Conservation (phyloP, 1,284 basidiomycete species). For the Phlebopus sp. region DNA sequence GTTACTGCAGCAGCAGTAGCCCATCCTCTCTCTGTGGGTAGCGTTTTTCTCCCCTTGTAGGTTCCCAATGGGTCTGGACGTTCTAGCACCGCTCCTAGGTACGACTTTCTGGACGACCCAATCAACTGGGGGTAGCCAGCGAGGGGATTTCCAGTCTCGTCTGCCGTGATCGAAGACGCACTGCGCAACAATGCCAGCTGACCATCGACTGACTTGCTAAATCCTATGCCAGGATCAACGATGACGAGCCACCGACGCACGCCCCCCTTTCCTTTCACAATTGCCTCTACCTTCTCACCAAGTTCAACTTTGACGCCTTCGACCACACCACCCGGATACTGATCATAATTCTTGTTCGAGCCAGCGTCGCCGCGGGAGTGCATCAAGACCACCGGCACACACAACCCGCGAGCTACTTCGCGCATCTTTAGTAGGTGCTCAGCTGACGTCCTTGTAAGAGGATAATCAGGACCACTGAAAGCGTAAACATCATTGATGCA, state of each 20-base stretch:
- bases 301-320: slow-evolving; percentile 77
- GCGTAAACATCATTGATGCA: slow-evolving; percentile 95
- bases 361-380: slow-evolving; percentile 86
- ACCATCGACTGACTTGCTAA: slow-evolving; percentile 82
- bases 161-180: slow-evolving; percentile 47
- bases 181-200: slow-evolving; percentile 72
- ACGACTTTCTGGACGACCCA: slow-evolving; percentile 82
- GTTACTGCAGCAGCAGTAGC: slow-evolving; percentile 83
- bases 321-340: slow-evolving; percentile 43
- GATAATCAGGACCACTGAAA: slow-evolving; percentile 66
- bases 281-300: slow-evolving; percentile 60
- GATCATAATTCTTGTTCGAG: slow-evolving; percentile 54
- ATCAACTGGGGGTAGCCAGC: slow-evolving; percentile 71
- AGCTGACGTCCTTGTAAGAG: slow-evolving; percentile 33
- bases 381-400: slow-evolving; percentile 85
- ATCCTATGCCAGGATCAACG: slow-evolving; percentile 92
- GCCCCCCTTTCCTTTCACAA: slow-evolving; percentile 73
- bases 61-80: slow-evolving; percentile 36
- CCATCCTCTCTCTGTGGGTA: slow-evolving; percentile 66
- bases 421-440: slow-evolving; percentile 61
- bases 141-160: slow-evolving; percentile 49
- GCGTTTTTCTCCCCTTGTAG: slow-evolving; percentile 48
- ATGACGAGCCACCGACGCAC: slow-evolving; percentile 89
- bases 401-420: slow-evolving; percentile 55
- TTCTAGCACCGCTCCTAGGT: slow-evolving; percentile 66